A percentile compares a stretch with the other conserved stretches of the same genome.
These are phyloP conservation scores for Mucor irregularis DNA, from an alignment of 371 early-diverging fungal genomes.

Conservation along the genomic window DNA sequence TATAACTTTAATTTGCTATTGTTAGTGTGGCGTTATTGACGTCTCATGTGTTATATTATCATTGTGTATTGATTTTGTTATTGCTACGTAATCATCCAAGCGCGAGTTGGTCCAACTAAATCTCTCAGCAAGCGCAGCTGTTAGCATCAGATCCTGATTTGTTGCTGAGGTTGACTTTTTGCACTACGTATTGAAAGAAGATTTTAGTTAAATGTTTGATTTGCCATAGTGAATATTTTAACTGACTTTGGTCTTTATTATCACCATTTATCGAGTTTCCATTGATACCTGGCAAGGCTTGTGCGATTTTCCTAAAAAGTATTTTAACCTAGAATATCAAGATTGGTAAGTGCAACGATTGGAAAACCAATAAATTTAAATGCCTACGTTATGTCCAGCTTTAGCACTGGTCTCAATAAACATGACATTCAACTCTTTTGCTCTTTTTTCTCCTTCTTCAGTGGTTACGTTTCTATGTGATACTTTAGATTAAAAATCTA, in stretches of 20 bases:
- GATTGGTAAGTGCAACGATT: neutral
- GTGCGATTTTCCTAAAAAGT: slow-evolving; percentile 94
- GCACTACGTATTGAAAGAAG: slow-evolving; percentile 21
- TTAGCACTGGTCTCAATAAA: slow-evolving; percentile 98
- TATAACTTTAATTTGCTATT: too few relatives aligned
- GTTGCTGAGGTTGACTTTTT: slow-evolving; percentile 36
- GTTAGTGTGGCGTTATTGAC: too few relatives aligned
- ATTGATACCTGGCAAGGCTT: slow-evolving; percentile 91
- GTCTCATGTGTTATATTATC: too few relatives aligned
- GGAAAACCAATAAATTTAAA: neutral
- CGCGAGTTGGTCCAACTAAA: too few relatives aligned
- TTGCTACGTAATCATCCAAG: too few relatives aligned
- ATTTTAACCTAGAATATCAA: slow-evolving; percentile 69
- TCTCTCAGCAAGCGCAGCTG: slow-evolving; percentile 42
- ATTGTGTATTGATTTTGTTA: too few relatives aligned
- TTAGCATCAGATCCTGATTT: slow-evolving; percentile 30
- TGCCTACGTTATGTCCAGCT: slow-evolving; percentile 87
- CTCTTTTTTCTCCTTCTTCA: slow-evolving; percentile 95
- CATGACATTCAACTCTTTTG: slow-evolving; percentile 92
- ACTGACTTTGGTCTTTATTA: slow-evolving; percentile 44
- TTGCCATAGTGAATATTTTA: neutral
- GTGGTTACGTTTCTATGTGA: slow-evolving; percentile 79
- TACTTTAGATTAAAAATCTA: neutral
- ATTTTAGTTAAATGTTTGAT: neutral
- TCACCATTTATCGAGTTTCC: slow-evolving; percentile 23